Conservation (phyloP, 768 basidiomycete species). For the Suillus brevipes region DNA sequence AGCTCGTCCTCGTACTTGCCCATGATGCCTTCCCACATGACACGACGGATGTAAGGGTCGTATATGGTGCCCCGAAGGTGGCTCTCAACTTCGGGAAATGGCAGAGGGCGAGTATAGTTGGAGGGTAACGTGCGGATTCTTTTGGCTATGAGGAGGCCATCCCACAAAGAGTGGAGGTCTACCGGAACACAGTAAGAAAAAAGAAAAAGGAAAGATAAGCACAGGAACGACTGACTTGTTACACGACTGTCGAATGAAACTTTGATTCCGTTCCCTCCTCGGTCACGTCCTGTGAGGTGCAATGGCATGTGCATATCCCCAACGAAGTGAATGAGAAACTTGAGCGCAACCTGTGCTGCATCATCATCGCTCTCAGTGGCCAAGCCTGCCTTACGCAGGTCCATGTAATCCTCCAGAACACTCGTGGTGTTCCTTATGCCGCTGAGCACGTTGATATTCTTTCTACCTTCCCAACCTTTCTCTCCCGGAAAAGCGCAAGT, state of each 20-base stretch:
- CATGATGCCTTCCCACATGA: conserved; percentile 83
- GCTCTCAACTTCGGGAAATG: conserved; percentile 63
- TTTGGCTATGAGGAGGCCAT: conserved; percentile 78
- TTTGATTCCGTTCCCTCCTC: conserved; percentile 83
- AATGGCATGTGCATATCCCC: conserved; percentile 95
- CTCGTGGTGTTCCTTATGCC: conserved; percentile 76
- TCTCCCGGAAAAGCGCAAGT: conserved; percentile 77
- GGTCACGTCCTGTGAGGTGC: conserved; percentile 84
- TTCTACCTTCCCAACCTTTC: conserved; percentile 66
- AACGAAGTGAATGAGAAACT: conserved; percentile 91
- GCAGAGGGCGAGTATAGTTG: conserved; percentile 80
- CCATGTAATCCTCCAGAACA: conserved; percentile 54
- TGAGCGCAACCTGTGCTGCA: conserved; percentile 75
- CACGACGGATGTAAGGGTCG: conserved; percentile 82
- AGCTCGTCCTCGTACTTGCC: conserved; percentile 64
- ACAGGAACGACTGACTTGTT: conserved; percentile 55
- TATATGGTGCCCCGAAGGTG: conserved; percentile 79
- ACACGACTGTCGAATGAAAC: conserved; percentile 71
- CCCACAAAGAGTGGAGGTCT: conserved; percentile 92
- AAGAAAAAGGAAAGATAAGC: not conserved
- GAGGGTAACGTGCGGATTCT: conserved; percentile 66
- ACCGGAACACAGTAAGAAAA: not conserved
- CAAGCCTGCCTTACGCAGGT: conserved; percentile 11
- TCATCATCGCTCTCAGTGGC: conserved; percentile 20
- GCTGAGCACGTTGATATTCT: conserved; percentile 67